phyloP scores from a whole-genome alignment of 2,329 filamentous ascomycete species.

The Hypoxylon sp. region DNA sequence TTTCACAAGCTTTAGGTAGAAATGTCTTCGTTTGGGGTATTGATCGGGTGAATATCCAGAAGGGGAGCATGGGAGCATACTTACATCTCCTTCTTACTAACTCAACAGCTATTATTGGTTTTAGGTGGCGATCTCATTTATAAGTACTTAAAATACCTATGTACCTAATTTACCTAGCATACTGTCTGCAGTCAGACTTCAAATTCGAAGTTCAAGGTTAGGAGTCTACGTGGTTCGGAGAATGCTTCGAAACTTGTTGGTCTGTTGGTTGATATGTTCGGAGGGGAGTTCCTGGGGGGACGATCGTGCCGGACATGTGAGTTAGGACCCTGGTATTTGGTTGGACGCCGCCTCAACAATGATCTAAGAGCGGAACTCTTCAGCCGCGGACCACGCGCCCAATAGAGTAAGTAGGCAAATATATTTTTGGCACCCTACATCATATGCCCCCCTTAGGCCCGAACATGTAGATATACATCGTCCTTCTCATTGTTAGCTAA shows the following conservation, averaged over 20 bases:
- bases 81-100: constrained; percentile 6
- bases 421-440: constrained; percentile 38
- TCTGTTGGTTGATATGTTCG: constrained; percentile 7
- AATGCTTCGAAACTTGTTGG: background rate
- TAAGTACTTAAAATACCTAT: constrained; percentile 2
- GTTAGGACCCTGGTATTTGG: constrained; percentile 12
- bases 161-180: constrained; percentile 8
- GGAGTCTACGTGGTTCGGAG: constrained; percentile 4
- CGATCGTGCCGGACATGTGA: constrained; percentile 14
- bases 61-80: constrained; percentile 11
- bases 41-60: constrained; percentile 17
- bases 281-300: background rate
- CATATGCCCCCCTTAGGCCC: constrained; percentile 8
- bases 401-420: constrained; percentile 13
- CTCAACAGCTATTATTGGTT: constrained; percentile 17
- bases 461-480: constrained; percentile 24
- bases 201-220: constrained; percentile 14
- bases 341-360: constrained; percentile 28
- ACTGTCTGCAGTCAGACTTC: constrained; percentile 28
- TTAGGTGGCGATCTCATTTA: constrained; percentile 14
- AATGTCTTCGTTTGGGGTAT: background rate
- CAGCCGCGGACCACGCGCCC: constrained; percentile 35
- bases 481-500: constrained; percentile 5
- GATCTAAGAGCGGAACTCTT: constrained; percentile 21
- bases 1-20: constrained; percentile 34